Evolutionary conservation across 148 eudicot species (phyloP).

Genomic region (Dianthus caryophyllus): DNA sequence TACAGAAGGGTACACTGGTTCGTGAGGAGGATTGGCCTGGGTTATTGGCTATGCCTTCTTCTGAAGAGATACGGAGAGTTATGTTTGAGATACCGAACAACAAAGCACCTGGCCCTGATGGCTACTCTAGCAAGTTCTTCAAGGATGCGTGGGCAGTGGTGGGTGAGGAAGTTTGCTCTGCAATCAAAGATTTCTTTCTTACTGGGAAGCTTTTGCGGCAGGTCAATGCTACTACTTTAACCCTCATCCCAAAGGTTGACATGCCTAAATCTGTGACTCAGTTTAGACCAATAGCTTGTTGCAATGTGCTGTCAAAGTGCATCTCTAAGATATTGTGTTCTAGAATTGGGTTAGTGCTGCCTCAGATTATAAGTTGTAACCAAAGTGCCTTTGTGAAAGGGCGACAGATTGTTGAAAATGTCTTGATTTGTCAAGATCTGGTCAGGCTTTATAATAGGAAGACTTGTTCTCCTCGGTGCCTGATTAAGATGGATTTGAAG

Average conservation of each 20-base stretch:
- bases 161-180: background rate
- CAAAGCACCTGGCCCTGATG: background rate
- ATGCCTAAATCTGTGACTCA: background rate
- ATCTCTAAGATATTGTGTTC: too few species aligned
- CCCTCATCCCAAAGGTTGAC: background rate
- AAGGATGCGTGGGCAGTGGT: background rate
- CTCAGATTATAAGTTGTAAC: too few species aligned
- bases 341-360: too few species aligned
- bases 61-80: background rate
- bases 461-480: too few species aligned
- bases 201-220: background rate
- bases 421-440: too few species aligned
- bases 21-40: background rate
- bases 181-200: background rate
- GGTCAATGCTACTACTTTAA: background rate
- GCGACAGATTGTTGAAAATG: too few species aligned
- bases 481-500: too few species aligned
- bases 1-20: background rate
- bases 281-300: too few species aligned
- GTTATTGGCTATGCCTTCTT: too few species aligned
- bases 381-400: too few species aligned
- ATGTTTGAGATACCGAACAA: background rate
- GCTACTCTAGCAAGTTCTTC: background rate
- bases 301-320: too few species aligned
- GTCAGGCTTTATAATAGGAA: too few species aligned